A percentile compares a stretch with the other conserved stretches of the same genome.
These are phyloP conservation scores for Claviceps humidiphila DNA, from an alignment of 2,329 filamentous ascomycete species.

Conservation along the genomic window DNA sequence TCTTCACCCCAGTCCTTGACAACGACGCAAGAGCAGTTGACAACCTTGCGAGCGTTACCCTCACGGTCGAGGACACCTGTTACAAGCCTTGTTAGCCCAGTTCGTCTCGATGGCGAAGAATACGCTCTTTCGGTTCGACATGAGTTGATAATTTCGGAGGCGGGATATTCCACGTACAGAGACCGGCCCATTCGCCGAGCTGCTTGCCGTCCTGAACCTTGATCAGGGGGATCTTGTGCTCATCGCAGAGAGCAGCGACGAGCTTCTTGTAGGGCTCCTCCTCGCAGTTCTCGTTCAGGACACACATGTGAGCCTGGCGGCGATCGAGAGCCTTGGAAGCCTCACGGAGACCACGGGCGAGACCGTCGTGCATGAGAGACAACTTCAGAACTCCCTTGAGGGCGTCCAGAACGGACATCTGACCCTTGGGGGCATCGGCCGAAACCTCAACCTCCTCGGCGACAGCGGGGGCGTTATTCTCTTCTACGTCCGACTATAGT, in stretches of 20 bases:
- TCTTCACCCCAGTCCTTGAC: constrained; percentile 99
- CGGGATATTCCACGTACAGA: constrained; percentile 58
- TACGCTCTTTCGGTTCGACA: too few species aligned
- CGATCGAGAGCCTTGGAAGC: constrained; percentile 97
- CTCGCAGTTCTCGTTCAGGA: constrained; percentile 99
- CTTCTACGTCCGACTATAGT: constrained; percentile 97
- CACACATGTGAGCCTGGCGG: constrained; percentile 98
- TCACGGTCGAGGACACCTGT: constrained; percentile 95
- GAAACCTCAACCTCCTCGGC: constrained; percentile 88
- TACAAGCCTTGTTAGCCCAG: constrained; percentile 17
- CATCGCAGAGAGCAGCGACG: constrained; percentile 92
- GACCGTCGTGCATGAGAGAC: constrained; percentile 97
- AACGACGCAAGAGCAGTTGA: constrained; percentile 99
- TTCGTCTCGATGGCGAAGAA: neutral
- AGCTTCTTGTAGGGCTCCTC: constrained; percentile 99
- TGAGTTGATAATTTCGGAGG: too few species aligned
- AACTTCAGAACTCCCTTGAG: constrained; percentile 99
- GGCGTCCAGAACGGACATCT: constrained; percentile 96
- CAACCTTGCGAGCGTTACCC: constrained; percentile 98
- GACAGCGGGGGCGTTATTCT: constrained; percentile 78
- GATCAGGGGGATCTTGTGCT: constrained; percentile 99
- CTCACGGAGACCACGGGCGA: constrained; percentile 95
- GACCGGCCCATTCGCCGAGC: constrained; percentile 98
- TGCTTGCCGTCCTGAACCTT: constrained; percentile 99
- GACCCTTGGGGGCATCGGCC: constrained; percentile 79